Conservation (phyloP, 139 green algal genomes). For the Chlorokybus atmophyticus region DNA sequence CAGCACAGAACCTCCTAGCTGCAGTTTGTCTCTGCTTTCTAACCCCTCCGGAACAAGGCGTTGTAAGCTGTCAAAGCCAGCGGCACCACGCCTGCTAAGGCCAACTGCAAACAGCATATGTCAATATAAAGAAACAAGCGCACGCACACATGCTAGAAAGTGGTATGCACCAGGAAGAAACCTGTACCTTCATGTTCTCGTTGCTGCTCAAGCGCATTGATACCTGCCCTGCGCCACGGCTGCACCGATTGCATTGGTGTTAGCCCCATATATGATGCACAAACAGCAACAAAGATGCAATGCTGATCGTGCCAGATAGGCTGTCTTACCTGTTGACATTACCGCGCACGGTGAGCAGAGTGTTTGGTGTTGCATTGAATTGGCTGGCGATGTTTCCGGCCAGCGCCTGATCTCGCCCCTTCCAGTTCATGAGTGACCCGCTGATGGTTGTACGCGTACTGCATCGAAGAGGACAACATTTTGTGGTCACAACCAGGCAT, state of each 20-base stretch:
- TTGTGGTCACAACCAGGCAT: not conserved
- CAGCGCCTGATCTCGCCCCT: constrained; percentile 37
- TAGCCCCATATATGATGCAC: not conserved
- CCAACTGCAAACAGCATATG: no score
- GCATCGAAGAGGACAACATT: constrained; percentile 5
- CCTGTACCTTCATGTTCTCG: constrained; percentile 15
- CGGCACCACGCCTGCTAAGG: no score
- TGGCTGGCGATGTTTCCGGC: constrained; percentile 46
- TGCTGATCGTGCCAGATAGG: not conserved
- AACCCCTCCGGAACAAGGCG: no score
- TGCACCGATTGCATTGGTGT: constrained; percentile 23
- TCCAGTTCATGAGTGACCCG: constrained; percentile 45
- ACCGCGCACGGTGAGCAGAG: constrained; percentile 23
- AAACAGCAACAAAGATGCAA: not conserved
- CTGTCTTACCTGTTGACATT: constrained; percentile 17
- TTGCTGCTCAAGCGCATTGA: constrained; percentile 37
- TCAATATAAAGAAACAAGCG: no score
- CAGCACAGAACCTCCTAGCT: no score
- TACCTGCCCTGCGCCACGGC: constrained; percentile 32
- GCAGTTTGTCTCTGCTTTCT: no score
- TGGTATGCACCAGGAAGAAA: no score
- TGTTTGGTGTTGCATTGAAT: constrained; percentile 27
- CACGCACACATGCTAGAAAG: no score
- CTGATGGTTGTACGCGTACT: constrained; percentile 17
- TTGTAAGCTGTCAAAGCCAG: no score